Base-by-base conservation (phyloP, 768 basidiomycete genomes). In the Termitomyces sp. region DNA sequence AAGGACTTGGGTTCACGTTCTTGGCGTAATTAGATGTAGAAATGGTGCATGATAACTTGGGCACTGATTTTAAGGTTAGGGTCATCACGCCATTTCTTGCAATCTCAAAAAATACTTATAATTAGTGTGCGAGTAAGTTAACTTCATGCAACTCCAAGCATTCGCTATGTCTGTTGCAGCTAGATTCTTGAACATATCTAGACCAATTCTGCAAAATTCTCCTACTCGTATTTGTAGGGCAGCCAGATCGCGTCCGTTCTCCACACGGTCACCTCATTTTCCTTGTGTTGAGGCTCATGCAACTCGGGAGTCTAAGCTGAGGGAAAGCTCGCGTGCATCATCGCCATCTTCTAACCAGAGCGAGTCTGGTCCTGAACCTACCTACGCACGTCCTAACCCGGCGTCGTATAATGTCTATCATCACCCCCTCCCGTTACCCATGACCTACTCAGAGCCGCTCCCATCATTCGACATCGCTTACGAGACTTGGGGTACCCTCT, bases 401-500 rank as follows among this genome's bases (percentile, higher is more conserved):
- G 70, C 80, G 5, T 82, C 86, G 0, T 97, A 95, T 77, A 72
- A 81, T 41, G 70, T 81, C 26, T 95, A 87, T 68, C 81, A 81
- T 59, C 86, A 91, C 65, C 61, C 69, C 0, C 62, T 65, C 2
- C 86, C 90, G 0, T 74, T 96, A n/a, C 76, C 79, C 0, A 80
- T 96, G 29, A 79, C 84, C 5, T 81, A 86, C 57, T 71, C 75
- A 1, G 63, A 70, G 2, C 75, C 81, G 1, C 78, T 96, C 0
- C 83, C 87, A 1, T 74, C 84, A 7, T 87, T 94, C 64, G 84
- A 92, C 62, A 82, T 98, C 57, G 97, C 97, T 0, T 99, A 98
- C 79, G 97, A 99, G 76, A 92, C 97, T 0, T 99, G 97, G 97
- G 97, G 97, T 2, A 84, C 83, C 2, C 87, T 98, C 45, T 90